Conservation (phyloP, 768 basidiomycete species). For the Leccinum boreale region DNA sequence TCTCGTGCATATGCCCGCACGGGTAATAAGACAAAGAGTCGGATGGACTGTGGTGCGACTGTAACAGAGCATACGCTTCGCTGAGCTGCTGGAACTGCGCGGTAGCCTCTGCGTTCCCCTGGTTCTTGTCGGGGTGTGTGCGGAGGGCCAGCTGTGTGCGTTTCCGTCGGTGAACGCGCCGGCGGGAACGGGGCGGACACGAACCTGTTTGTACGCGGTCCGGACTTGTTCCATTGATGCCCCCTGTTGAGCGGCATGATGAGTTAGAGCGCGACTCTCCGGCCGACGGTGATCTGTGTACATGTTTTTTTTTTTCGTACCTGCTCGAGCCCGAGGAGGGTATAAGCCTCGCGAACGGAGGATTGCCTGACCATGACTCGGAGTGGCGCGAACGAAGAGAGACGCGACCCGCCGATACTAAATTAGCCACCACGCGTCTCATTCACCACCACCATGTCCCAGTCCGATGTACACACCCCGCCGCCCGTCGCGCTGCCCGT, state of each 20-base stretch:
- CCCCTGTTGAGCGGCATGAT: slow-evolving; percentile 38
- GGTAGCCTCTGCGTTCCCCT: slow-evolving; percentile 60
- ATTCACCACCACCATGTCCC: slow-evolving; percentile 9
- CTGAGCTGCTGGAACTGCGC: slow-evolving; percentile 65
- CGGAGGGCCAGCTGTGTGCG: slow-evolving; percentile 51
- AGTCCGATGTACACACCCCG: background rate
- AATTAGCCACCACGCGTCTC: slow-evolving; percentile 15
- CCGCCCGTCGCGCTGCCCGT: background rate
- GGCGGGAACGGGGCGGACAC: slow-evolving; percentile 8
- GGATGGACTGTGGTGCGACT: slow-evolving; percentile 45
- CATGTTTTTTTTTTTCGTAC: slow-evolving; percentile 28
- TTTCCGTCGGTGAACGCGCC: background rate
- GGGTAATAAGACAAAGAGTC: slow-evolving; percentile 19
- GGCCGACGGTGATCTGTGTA: background rate
- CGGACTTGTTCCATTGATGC: slow-evolving; percentile 63
- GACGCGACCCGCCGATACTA: slow-evolving; percentile 21
- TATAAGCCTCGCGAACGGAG: slow-evolving; percentile 37
- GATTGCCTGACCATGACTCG: slow-evolving; percentile 36
- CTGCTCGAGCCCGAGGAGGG: slow-evolving; percentile 51
- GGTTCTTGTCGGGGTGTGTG: slow-evolving; percentile 79
- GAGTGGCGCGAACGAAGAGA: slow-evolving; percentile 1
- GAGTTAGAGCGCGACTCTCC: slow-evolving; percentile 6
- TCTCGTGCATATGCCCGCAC: slow-evolving; percentile 27
- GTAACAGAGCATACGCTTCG: slow-evolving; percentile 62
- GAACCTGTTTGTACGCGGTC: slow-evolving; percentile 65